Evolutionary conservation across 176 grass and related monocot genomes (phyloP).

Genomic region (Ensete glaucum): DNA sequence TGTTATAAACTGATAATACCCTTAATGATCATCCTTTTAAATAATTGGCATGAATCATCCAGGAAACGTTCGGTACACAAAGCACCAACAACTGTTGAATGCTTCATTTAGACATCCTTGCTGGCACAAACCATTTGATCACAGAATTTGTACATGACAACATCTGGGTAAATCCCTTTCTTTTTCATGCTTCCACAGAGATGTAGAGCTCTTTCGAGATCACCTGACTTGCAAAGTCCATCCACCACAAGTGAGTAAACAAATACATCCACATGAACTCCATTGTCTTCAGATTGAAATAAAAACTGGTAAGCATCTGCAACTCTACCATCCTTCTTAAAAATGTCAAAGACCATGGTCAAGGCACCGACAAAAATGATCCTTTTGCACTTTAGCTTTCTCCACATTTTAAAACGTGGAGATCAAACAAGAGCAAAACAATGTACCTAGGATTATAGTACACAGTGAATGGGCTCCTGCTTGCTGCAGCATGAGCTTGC

Average conservation of each 20-base stretch:
- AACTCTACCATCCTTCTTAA: slow-evolving; percentile 66
- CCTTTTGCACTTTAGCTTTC: slow-evolving; percentile 37
- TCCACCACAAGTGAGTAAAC: slow-evolving; percentile 62
- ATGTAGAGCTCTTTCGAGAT: slow-evolving; percentile 65
- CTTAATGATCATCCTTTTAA: slow-evolving; percentile 55
- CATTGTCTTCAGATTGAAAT: slow-evolving; percentile 52
- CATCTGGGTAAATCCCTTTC: slow-evolving; percentile 44
- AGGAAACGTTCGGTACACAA: slow-evolving; percentile 77
- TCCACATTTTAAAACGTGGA: slow-evolving; percentile 14
- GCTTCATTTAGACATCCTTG: slow-evolving; percentile 83
- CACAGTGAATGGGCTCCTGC: slow-evolving; percentile 30
- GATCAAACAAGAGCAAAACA: slow-evolving; percentile 50
- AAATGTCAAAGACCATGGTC: slow-evolving; percentile 38
- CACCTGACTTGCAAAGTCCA: slow-evolving; percentile 71
- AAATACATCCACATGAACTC: slow-evolving; percentile 39
- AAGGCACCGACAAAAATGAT: slow-evolving; percentile 45
- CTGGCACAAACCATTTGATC: slow-evolving; percentile 61
- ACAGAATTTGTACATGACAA: slow-evolving; percentile 82
- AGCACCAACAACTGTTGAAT: slow-evolving; percentile 59
- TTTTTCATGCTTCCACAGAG: slow-evolving; percentile 68
- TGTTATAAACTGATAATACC: slow-evolving; percentile 38
- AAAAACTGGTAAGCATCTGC: slow-evolving; percentile 60
- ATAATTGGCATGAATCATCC: slow-evolving; percentile 52
- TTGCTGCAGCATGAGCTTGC: slow-evolving; percentile 27
- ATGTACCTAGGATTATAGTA: slow-evolving; percentile 40